A percentile compares a stretch with the other conserved stretches of the same genome.
Conservation (phyloP, 2,329 filamentous ascomycete species). For the Dothidotthia symphoricarpi region DNA sequence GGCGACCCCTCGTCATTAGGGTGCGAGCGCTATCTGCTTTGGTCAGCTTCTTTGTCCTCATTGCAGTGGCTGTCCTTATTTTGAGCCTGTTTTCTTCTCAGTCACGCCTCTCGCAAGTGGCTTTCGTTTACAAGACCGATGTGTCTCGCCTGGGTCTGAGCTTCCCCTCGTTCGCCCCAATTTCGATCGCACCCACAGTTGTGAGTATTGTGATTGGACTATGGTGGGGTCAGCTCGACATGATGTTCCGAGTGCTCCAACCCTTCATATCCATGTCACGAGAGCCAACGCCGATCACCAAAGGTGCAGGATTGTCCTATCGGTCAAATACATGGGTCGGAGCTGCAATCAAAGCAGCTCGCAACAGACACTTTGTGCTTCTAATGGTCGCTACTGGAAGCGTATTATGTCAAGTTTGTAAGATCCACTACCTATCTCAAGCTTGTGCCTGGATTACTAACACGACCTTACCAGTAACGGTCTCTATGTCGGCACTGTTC, state of each 20-base stretch:
- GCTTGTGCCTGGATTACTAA: no score
- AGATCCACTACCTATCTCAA: no score
- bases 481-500: constrained; percentile 23
- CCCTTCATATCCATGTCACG: constrained; percentile 22
- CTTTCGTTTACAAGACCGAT: constrained; percentile 18
- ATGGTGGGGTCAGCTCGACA: constrained; percentile 25
- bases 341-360: constrained; percentile 13
- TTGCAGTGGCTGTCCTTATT: constrained; percentile 9
- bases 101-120: constrained; percentile 17
- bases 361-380: constrained; percentile 13
- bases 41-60: constrained; percentile 4
- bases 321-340: constrained; percentile 18
- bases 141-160: constrained; percentile 11
- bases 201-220: constrained; percentile 15
- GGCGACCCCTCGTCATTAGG: constrained; percentile 13
- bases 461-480: constrained; percentile 3
- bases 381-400: constrained; percentile 13
- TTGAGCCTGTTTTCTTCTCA: constrained; percentile 10
- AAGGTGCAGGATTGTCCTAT: constrained; percentile 17
- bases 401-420: constrained; percentile 12
- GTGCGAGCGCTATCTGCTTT: constrained; percentile 11
- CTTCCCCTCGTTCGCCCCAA: constrained; percentile 18
- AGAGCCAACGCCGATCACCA: constrained; percentile 5
- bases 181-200: constrained; percentile 22
- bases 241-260: constrained; percentile 17